Percentiles rank a stretch among this genome's conserved stretches.
These are phyloP conservation scores for Beauveria australis DNA, from an alignment of 2,329 filamentous ascomycete genomes.

Conservation along the genomic window DNA sequence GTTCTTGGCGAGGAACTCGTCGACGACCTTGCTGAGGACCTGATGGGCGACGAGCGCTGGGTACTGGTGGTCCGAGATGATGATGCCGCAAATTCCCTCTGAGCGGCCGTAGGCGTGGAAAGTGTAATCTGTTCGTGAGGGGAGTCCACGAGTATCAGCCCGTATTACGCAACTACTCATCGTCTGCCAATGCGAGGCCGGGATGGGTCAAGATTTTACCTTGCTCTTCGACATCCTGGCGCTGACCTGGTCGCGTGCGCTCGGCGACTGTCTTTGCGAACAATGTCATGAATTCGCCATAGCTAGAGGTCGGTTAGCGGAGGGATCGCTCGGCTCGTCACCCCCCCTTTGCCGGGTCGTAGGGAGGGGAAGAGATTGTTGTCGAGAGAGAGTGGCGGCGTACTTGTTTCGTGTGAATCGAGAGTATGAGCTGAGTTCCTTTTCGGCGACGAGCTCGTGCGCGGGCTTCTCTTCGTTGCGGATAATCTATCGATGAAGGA, in stretches of 20 bases:
- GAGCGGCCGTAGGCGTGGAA: constrained; percentile 73
- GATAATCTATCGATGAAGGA: constrained; percentile 56
- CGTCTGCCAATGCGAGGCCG: background rate
- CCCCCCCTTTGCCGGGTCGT: background rate
- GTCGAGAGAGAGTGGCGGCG: constrained; percentile 17
- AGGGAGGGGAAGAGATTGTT: background rate
- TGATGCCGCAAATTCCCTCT: constrained; percentile 66
- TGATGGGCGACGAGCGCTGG: constrained; percentile 75
- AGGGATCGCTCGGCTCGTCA: background rate
- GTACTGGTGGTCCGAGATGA: constrained; percentile 70
- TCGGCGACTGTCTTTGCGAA: constrained; percentile 85
- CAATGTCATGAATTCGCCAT: constrained; percentile 67
- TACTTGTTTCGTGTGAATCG: constrained; percentile 70
- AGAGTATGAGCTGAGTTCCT: constrained; percentile 69
- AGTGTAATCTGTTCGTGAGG: constrained; percentile 52
- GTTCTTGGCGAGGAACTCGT: constrained; percentile 76
- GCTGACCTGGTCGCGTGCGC: constrained; percentile 69
- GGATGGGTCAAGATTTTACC: constrained; percentile 33
- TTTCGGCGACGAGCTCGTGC: constrained; percentile 67
- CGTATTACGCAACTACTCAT: background rate
- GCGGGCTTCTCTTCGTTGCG: constrained; percentile 71
- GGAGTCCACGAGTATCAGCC: background rate
- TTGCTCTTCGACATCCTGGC: constrained; percentile 80
- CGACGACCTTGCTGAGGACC: constrained; percentile 75
- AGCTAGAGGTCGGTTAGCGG: constrained; percentile 20